Evolutionary conservation across 371 early-diverging fungal genomes (phyloP).

Genomic region (Zychaea mexicana): DNA sequence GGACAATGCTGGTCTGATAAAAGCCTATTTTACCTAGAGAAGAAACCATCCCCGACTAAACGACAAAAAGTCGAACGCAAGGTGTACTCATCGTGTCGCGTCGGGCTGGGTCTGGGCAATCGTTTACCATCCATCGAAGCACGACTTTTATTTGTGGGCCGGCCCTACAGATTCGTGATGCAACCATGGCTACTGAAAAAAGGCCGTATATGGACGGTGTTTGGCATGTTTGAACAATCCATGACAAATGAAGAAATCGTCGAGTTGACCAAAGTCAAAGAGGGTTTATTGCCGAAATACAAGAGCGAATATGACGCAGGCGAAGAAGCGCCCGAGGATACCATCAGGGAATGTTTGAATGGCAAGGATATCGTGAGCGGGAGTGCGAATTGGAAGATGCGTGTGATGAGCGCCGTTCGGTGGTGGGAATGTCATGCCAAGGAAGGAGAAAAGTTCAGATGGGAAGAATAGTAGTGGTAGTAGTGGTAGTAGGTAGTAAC

Average conservation of each 20-base stretch:
- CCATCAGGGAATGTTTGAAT: slow-evolving; percentile 16
- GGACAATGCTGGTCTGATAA: slow-evolving; percentile 14
- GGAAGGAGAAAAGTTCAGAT: slow-evolving; percentile 2
- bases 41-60: slow-evolving; percentile 1
- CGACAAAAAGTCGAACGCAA: not conserved
- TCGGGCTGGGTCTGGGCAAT: slow-evolving; percentile 28
- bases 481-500: no score
- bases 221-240: slow-evolving; percentile 14
- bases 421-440: slow-evolving; percentile 18
- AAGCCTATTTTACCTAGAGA: slow-evolving; percentile 20
- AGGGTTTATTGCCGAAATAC: slow-evolving; percentile 11
- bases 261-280: slow-evolving; percentile 3
- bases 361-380: slow-evolving; percentile 25
- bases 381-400: slow-evolving; percentile 22
- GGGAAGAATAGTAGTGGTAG: not conserved
- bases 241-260: slow-evolving; percentile 13
- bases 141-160: slow-evolving; percentile 22
- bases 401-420: slow-evolving; percentile 27
- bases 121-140: slow-evolving; percentile 4
- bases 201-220: slow-evolving; percentile 28
- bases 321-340: slow-evolving; percentile 1
- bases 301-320: slow-evolving; percentile 22
- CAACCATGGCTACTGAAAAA: slow-evolving; percentile 25
- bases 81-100: slow-evolving; percentile 23
- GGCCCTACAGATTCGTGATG: slow-evolving; percentile 28